phyloP scores from a whole-genome alignment of 2,329 filamentous ascomycete species.

The Neocucurbitaria cava region DNA sequence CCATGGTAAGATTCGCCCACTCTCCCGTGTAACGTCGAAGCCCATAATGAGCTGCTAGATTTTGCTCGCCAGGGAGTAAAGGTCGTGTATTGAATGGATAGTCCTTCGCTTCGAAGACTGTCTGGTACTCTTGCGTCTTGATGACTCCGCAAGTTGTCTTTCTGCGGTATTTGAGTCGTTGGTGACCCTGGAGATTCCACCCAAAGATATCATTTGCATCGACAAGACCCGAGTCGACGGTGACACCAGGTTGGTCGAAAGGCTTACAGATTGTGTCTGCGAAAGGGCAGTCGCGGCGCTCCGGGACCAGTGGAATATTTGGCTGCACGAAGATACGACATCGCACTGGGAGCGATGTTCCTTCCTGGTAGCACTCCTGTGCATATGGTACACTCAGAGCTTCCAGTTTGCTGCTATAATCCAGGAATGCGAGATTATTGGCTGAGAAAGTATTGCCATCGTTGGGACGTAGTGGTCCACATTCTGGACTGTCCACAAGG shows the following conservation, averaged over 20 bases:
- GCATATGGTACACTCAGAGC: constrained; percentile 10
- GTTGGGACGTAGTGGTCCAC: constrained; percentile 8
- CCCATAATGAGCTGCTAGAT: constrained; percentile 3
- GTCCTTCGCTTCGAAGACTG: constrained; percentile 4
- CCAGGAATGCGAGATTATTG: constrained; percentile 3
- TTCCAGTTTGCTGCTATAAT: constrained; percentile 7
- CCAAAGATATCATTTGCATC: constrained; percentile 10
- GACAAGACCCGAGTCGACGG: constrained; percentile 9
- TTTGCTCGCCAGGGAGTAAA: constrained; percentile 3
- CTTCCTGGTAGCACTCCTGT: constrained; percentile 13
- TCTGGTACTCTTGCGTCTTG: constrained; percentile 3
- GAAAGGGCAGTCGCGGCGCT: constrained; percentile 7
- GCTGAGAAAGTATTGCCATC: constrained; percentile 1
- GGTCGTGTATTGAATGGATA: constrained; percentile 8
- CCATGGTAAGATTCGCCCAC: constrained; percentile 8
- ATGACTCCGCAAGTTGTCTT: constrained; percentile 5
- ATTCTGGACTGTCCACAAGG: constrained; percentile 17
- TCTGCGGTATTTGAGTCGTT: constrained; percentile 7
- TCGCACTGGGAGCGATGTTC: not conserved
- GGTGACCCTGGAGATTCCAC: constrained; percentile 1
- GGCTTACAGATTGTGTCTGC: constrained; percentile 9
- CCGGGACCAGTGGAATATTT: constrained; percentile 1
- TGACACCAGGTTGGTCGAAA: constrained; percentile 1
- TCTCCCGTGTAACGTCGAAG: not conserved
- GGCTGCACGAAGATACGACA: constrained; percentile 3